Conservation (phyloP, 2,329 filamentous ascomycete genomes). For the Trichoderma guizhouense region DNA sequence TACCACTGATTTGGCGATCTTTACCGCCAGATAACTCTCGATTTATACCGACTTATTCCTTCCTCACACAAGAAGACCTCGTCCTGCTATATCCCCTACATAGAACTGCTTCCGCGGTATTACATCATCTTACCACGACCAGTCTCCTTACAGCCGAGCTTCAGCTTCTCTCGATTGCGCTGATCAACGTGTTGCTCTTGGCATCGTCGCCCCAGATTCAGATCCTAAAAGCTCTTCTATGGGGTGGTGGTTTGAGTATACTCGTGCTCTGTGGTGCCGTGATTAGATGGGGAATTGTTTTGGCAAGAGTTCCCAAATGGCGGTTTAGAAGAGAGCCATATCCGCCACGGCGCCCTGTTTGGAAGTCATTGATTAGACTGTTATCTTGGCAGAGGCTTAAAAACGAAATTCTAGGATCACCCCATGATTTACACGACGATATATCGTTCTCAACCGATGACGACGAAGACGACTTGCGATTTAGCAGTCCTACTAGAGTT, state of each 20-base stretch:
- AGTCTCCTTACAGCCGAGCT: slow-evolving; percentile 85
- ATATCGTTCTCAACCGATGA: slow-evolving; percentile 33
- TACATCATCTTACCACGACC: slow-evolving; percentile 81
- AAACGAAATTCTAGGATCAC: slow-evolving; percentile 33
- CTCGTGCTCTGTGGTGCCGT: slow-evolving; percentile 71
- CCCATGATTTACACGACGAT: slow-evolving; percentile 34
- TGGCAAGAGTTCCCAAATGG: slow-evolving; percentile 89
- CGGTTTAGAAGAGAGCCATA: slow-evolving; percentile 63
- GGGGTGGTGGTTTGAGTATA: slow-evolving; percentile 75
- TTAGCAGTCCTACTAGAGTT: slow-evolving; percentile 26
- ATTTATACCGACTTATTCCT: slow-evolving; percentile 34
- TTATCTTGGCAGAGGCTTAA: slow-evolving; percentile 49
- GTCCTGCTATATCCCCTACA: slow-evolving; percentile 78
- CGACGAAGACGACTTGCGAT: slow-evolving; percentile 23
- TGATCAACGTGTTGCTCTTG: slow-evolving; percentile 79
- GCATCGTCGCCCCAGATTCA: slow-evolving; percentile 77
- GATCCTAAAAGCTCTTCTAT: slow-evolving; percentile 81
- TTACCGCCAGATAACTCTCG: slow-evolving; percentile 30
- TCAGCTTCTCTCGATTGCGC: slow-evolving; percentile 75
- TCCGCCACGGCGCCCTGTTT: slow-evolving; percentile 35
- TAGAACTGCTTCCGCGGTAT: slow-evolving; percentile 66
- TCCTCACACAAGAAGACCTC: slow-evolving; percentile 54
- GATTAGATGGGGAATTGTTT: slow-evolving; percentile 76
- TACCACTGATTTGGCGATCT: slow-evolving; percentile 54
- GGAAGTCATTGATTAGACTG: slow-evolving; percentile 39